phyloP scores from a whole-genome alignment of 345 rosid species.

The Bruguiera gymnorhiza region DNA sequence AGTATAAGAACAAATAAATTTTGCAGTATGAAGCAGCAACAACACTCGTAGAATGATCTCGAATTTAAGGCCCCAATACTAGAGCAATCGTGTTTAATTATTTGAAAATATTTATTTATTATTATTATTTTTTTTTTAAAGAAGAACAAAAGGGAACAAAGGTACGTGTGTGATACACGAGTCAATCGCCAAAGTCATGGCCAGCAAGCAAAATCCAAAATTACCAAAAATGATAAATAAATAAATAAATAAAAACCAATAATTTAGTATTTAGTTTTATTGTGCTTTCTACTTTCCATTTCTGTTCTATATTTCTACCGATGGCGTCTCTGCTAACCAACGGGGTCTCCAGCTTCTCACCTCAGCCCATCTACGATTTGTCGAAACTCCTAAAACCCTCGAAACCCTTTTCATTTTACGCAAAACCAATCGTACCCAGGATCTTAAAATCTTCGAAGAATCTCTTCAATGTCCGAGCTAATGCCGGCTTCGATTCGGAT shows the following conservation, averaged over 20 bases:
- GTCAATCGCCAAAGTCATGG: constrained; percentile 8
- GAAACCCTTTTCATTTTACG: constrained; percentile 10
- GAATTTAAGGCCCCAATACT: no score
- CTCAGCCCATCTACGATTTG: constrained; percentile 22
- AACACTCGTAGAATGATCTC: no score
- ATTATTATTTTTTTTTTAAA: no score
- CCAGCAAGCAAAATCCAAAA: neutral
- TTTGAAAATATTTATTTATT: no score
- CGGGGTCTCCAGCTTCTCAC: constrained; percentile 21
- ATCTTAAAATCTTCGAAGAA: neutral
- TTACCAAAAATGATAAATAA: no score
- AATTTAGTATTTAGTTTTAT: no score
- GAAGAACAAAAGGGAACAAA: no score
- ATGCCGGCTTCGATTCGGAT: constrained; percentile 17
- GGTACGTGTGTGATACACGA: constrained; percentile 15
- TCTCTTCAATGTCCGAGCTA: constrained; percentile 19
- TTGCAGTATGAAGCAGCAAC: no score
- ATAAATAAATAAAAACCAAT: no score
- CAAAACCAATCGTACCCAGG: neutral
- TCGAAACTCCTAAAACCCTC: constrained; percentile 3
- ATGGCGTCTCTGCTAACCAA: constrained; percentile 27
- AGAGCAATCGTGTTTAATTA: no score
- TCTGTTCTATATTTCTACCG: neutral
- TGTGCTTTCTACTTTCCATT: no score
- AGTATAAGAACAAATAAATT: no score